phyloP scores from a whole-genome alignment of 495 filamentous ascomycete genomes.

The Cryomyces minteri region DNA sequence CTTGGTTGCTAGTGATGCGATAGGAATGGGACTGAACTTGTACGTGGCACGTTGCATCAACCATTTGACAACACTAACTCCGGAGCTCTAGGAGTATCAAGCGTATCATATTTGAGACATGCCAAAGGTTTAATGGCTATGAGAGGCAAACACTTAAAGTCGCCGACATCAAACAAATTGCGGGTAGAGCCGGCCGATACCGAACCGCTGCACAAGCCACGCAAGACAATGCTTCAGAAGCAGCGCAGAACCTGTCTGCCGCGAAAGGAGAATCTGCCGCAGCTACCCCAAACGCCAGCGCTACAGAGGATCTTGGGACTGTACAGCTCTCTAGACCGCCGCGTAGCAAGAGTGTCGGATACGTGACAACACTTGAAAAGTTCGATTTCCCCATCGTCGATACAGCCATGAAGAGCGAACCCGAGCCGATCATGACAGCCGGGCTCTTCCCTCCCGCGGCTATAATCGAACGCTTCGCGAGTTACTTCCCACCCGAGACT shows the following conservation, averaged over 20 bases:
- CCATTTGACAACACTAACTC: neutral
- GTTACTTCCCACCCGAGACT: slow-evolving; percentile 57
- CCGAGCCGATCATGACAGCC: slow-evolving; percentile 49
- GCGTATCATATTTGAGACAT: slow-evolving; percentile 71
- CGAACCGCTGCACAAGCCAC: slow-evolving; percentile 42
- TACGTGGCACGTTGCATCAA: slow-evolving; percentile 19
- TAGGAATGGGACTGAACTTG: slow-evolving; percentile 95
- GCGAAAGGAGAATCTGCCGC: neutral
- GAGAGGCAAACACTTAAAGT: slow-evolving; percentile 33
- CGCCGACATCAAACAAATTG: slow-evolving; percentile 89
- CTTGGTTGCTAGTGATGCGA: slow-evolving; percentile 84
- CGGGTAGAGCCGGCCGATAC: slow-evolving; percentile 80
- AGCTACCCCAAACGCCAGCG: neutral
- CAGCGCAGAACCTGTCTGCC: slow-evolving; percentile 1
- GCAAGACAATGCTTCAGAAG: slow-evolving; percentile 5
- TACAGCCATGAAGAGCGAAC: slow-evolving; percentile 39
- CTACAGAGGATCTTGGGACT: too few relatives aligned
- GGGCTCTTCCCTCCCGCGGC: slow-evolving; percentile 51
- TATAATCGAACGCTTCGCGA: slow-evolving; percentile 50
- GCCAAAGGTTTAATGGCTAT: slow-evolving; percentile 42
- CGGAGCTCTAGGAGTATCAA: slow-evolving; percentile 47
- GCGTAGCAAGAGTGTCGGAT: slow-evolving; percentile 32
- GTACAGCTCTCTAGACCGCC: slow-evolving; percentile 1
- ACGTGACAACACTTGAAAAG: slow-evolving; percentile 63
- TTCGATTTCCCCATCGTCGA: slow-evolving; percentile 46